Evolutionary conservation across 2,329 filamentous ascomycete species (phyloP).

Genomic region (Paecilomyces fulvus): DNA sequence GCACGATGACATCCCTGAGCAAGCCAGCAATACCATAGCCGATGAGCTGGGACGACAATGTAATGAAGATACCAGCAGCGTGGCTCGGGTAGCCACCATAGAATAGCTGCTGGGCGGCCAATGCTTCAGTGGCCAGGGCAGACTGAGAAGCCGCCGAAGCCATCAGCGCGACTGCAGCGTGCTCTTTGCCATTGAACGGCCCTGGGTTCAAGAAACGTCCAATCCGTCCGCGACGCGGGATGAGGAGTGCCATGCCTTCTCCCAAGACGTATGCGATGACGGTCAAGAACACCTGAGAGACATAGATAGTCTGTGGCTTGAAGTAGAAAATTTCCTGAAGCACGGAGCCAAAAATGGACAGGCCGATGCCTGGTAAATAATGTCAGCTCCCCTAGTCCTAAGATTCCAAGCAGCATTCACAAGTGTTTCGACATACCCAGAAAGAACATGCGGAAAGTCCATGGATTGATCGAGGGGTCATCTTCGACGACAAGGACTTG

Average conservation of each 20-base stretch:
- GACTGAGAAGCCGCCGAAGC: constrained; percentile 28
- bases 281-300: constrained; percentile 38
- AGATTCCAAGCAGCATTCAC: neutral
- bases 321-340: constrained; percentile 38
- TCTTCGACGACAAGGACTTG: constrained; percentile 29
- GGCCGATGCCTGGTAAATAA: constrained; percentile 15
- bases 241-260: constrained; percentile 27
- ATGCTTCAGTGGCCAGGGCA: constrained; percentile 30
- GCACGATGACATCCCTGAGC: constrained; percentile 38
- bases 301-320: constrained; percentile 32
- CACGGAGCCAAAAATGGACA: constrained; percentile 30
- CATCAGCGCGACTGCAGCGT: constrained; percentile 33
- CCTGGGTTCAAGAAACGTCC: constrained; percentile 33
- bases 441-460: constrained; percentile 33
- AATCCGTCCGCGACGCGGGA: constrained; percentile 27
- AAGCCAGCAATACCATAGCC: constrained; percentile 44
- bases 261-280: constrained; percentile 39
- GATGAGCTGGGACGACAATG: constrained; percentile 41
- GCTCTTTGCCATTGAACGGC: constrained; percentile 31
- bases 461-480: constrained; percentile 25
- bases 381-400: neutral
- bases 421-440: constrained; percentile 17
- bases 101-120: constrained; percentile 41
- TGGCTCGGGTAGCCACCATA: constrained; percentile 35
- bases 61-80: constrained; percentile 36